A percentile compares a stretch with the other conserved stretches of the same genome.
These are phyloP conservation scores for Cutaneotrichosporon cyanovorans DNA, from an alignment of 1,284 basidiomycete genomes.

Conservation along the genomic window DNA sequence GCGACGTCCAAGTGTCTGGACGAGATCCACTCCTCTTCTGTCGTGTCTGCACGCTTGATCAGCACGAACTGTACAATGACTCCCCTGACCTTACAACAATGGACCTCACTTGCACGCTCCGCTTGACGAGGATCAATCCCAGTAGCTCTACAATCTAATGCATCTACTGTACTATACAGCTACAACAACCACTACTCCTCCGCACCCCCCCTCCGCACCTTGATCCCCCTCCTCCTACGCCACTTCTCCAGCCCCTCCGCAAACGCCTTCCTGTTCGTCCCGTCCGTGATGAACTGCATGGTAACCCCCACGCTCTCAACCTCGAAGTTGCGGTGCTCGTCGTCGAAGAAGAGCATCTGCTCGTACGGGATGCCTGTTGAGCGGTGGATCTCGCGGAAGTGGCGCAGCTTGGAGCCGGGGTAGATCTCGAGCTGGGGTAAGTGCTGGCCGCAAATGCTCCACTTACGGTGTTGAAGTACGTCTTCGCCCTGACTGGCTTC, in stretches of 20 bases:
- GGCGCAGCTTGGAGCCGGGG: conserved; percentile 72
- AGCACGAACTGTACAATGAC: no score
- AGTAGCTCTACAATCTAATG: no score
- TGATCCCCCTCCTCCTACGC: conserved; percentile 24
- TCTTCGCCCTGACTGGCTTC: conserved; percentile 53
- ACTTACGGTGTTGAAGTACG: conserved; percentile 59
- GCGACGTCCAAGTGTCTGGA: no score
- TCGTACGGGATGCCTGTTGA: conserved; percentile 72
- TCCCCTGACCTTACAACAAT: no score
- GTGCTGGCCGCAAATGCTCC: neutral
- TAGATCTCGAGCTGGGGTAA: conserved; percentile 63
- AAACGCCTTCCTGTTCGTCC: conserved; percentile 29
- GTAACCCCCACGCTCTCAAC: conserved; percentile 67
- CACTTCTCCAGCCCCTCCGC: conserved; percentile 29
- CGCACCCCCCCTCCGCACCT: neutral
- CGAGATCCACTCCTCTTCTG: no score
- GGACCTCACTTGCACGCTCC: no score
- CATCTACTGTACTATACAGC: no score
- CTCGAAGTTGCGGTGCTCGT: conserved; percentile 67
- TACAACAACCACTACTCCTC: no score
- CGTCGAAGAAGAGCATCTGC: conserved; percentile 84
- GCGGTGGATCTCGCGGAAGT: conserved; percentile 68
- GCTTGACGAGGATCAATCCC: no score
- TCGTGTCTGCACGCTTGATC: no score
- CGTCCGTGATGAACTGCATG: conserved; percentile 49